A percentile compares a stretch with the other conserved stretches of the same genome.
Conservation (phyloP, 495 filamentous ascomycete species). For the Penicillium pancosmium region DNA sequence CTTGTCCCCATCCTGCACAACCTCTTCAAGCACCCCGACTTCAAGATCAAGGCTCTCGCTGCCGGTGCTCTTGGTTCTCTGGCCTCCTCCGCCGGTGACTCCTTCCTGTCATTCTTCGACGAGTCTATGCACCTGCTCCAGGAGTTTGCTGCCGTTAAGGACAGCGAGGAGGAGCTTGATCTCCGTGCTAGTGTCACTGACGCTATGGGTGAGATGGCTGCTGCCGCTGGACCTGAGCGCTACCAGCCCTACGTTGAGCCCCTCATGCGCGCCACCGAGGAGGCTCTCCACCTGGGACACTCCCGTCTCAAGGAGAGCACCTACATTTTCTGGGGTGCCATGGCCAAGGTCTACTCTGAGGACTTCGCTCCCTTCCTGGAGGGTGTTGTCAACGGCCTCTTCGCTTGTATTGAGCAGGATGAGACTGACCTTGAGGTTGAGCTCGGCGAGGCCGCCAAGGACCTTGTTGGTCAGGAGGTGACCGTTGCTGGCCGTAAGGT, state of each 20-base stretch:
- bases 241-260: conserved; percentile 90
- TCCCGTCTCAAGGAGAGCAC: conserved; percentile 90
- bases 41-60: conserved; percentile 86
- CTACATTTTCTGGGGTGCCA: conserved; percentile 93
- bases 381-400: conserved; percentile 82
- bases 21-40: conserved; percentile 79
- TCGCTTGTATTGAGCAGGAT: conserved; percentile 84
- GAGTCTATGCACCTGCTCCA: conserved; percentile 84
- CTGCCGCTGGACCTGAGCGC: conserved; percentile 80
- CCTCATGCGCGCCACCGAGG: conserved; percentile 88
- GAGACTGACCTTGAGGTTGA: conserved; percentile 84
- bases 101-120: conserved; percentile 88
- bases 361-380: conserved; percentile 86
- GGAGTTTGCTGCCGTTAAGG: conserved; percentile 82
- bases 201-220: conserved; percentile 87
- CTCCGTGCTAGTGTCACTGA: conserved; percentile 88
- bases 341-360: conserved; percentile 92
- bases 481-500: conserved; percentile 80
- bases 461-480: conserved; percentile 75
- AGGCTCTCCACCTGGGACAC: conserved; percentile 87
- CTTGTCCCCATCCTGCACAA: conserved; percentile 81
- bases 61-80: conserved; percentile 89
- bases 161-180: conserved; percentile 85
- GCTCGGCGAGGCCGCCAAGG: conserved; percentile 74
- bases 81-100: conserved; percentile 76